phyloP scores from a whole-genome alignment of 345 rosid genomes.

The Raphanus raphanistrum region DNA sequence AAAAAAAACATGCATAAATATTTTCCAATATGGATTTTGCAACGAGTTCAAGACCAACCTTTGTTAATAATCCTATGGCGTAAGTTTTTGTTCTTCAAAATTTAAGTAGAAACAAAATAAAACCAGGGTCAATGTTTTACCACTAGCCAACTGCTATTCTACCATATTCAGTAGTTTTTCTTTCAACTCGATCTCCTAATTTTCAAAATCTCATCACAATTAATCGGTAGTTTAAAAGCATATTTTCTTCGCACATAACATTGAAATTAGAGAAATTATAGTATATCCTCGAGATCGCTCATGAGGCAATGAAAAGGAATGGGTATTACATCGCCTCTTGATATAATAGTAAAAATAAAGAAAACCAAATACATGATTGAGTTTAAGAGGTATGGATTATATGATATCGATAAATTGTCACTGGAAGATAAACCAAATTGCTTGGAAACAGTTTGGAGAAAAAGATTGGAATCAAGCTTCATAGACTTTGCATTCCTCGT shows the following conservation, averaged over 20 bases:
- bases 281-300: not conserved
- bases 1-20: no score
- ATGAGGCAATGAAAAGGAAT: not conserved
- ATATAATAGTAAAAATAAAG: not conserved
- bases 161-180: not conserved
- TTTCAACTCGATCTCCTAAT: not conserved
- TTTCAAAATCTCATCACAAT: not conserved
- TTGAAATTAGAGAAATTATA: not conserved
- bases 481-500: conserved; percentile 89
- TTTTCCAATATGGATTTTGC: not conserved
- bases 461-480: conserved; percentile 48
- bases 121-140: not conserved
- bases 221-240: no score
- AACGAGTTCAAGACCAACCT: not conserved
- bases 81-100: no score
- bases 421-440: conserved; percentile 4
- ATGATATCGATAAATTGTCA: not conserved
- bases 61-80: not conserved
- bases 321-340: not conserved
- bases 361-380: not conserved
- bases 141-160: not conserved
- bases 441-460: conserved; percentile 5
- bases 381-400: not conserved
- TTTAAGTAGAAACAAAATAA: not conserved
- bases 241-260: no score